phyloP scores from a whole-genome alignment of 83 land plant species.

The Isoetes engelmannii region DNA sequence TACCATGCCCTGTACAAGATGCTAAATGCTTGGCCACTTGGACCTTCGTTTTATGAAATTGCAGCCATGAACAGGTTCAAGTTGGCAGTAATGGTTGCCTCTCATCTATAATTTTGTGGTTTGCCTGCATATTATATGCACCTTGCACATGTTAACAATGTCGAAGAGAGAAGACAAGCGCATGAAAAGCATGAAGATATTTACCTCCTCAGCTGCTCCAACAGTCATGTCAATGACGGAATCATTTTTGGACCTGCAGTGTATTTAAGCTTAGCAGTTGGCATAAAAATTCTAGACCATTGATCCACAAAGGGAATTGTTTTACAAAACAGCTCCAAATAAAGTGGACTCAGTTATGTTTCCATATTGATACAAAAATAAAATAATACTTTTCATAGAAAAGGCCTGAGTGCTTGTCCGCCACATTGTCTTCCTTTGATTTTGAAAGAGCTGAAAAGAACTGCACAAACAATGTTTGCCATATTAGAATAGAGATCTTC shows the following conservation, averaged over 20 bases:
- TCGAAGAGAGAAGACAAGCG: too few relatives aligned
- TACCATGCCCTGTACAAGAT: too few relatives aligned
- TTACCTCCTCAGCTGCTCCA: slow-evolving; percentile 75
- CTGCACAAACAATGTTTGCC: slow-evolving; percentile 26
- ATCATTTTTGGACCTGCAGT: slow-evolving; percentile 48
- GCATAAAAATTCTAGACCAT: neutral
- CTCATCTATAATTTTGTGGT: too few relatives aligned
- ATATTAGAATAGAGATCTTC: slow-evolving; percentile 4
- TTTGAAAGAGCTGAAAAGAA: slow-evolving; percentile 73
- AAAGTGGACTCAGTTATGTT: neutral
- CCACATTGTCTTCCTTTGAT: slow-evolving; percentile 57
- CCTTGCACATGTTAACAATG: too few relatives aligned
- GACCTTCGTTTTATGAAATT: too few relatives aligned
- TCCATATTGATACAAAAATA: slow-evolving; percentile 13
- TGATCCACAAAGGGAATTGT: neutral
- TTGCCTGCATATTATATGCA: too few relatives aligned
- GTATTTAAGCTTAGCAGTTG: neutral
- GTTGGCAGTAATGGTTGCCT: too few relatives aligned
- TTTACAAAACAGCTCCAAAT: neutral
- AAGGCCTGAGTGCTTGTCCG: slow-evolving; percentile 31
- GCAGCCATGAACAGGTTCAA: too few relatives aligned
- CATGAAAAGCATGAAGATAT: neutral
- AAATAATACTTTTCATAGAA: slow-evolving; percentile 33
- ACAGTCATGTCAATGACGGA: slow-evolving; percentile 71
- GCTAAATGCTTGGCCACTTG: too few relatives aligned